Evolutionary conservation across 1,139 yeast genomes (phyloP).

Genomic region (Arxiozyma slooffiae): DNA sequence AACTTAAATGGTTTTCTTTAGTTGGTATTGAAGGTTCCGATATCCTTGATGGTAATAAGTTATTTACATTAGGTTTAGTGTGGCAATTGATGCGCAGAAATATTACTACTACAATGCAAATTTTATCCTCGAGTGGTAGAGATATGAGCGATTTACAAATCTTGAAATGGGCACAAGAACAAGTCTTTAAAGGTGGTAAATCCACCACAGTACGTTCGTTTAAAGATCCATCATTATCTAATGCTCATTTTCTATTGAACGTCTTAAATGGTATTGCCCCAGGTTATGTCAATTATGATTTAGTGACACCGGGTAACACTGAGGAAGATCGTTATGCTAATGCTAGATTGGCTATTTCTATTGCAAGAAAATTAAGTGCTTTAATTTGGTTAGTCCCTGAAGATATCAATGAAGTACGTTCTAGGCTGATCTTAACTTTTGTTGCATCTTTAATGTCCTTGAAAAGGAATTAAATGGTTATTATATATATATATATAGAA

Average conservation of each 20-base stretch:
- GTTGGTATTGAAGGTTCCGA: slow-evolving; percentile 99
- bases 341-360: slow-evolving; percentile 93
- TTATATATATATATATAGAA: neutral
- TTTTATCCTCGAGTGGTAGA: slow-evolving; percentile 60
- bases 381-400: slow-evolving; percentile 99
- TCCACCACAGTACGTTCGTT: slow-evolving; percentile 63
- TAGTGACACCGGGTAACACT: slow-evolving; percentile 66
- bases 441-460: slow-evolving; percentile 88
- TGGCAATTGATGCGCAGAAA: slow-evolving; percentile 99
- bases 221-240: slow-evolving; percentile 66
- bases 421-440: slow-evolving; percentile 85
- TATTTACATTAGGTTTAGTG: slow-evolving; percentile 86
- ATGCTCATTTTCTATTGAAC: slow-evolving; percentile 76
- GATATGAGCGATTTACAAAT: slow-evolving; percentile 78
- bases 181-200: slow-evolving; percentile 79
- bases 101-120: slow-evolving; percentile 71
- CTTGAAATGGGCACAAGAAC: slow-evolving; percentile 85
- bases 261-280: slow-evolving; percentile 90
- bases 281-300: slow-evolving; percentile 91
- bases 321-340: slow-evolving; percentile 88
- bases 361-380: slow-evolving; percentile 96
- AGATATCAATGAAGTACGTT: slow-evolving; percentile 91
- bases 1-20: slow-evolving; percentile 79
- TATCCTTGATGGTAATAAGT: slow-evolving; percentile 85
- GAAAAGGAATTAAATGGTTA: slow-evolving; percentile 20